phyloP scores from a whole-genome alignment of 345 rosid species.

The Salix purpurea region DNA sequence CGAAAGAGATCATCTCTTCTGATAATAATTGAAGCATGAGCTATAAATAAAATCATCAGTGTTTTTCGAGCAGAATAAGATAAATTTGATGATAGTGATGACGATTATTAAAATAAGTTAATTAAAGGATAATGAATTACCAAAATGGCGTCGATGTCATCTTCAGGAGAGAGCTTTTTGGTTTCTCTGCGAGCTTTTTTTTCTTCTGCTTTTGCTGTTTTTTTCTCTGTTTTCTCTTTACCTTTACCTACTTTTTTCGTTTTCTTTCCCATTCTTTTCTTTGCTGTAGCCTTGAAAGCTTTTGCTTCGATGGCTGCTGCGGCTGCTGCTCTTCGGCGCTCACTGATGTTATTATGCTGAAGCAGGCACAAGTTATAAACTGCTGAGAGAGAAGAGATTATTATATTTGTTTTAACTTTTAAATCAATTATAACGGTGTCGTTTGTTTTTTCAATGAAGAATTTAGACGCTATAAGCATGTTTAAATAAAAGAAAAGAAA shows the following conservation, averaged over 20 bases:
- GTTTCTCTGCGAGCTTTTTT: constrained; percentile 76
- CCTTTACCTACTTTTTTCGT: constrained; percentile 88
- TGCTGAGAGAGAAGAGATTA: too few species aligned
- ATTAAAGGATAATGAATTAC: constrained; percentile 23
- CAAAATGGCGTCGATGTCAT: constrained; percentile 92
- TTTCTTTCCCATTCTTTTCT: constrained; percentile 74
- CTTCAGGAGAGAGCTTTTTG: constrained; percentile 87
- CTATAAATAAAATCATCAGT: too few species aligned
- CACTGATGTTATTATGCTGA: too few species aligned
- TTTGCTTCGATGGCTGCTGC: background rate
- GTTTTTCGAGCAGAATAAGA: background rate
- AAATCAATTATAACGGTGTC: too few species aligned
- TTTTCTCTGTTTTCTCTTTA: constrained; percentile 83
- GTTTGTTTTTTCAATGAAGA: too few species aligned
- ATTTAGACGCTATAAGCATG: too few species aligned
- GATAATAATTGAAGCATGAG: too few species aligned
- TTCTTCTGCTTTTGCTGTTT: constrained; percentile 84
- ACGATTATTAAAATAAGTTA: background rate
- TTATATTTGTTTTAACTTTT: too few species aligned
- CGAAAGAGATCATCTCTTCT: background rate
- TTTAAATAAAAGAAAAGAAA: too few species aligned
- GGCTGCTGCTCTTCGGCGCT: background rate
- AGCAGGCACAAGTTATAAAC: too few species aligned
- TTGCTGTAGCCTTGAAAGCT: background rate
- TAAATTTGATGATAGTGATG: background rate